Base-by-base conservation (phyloP, 768 basidiomycete species). In the Tylopilus sp. region DNA sequence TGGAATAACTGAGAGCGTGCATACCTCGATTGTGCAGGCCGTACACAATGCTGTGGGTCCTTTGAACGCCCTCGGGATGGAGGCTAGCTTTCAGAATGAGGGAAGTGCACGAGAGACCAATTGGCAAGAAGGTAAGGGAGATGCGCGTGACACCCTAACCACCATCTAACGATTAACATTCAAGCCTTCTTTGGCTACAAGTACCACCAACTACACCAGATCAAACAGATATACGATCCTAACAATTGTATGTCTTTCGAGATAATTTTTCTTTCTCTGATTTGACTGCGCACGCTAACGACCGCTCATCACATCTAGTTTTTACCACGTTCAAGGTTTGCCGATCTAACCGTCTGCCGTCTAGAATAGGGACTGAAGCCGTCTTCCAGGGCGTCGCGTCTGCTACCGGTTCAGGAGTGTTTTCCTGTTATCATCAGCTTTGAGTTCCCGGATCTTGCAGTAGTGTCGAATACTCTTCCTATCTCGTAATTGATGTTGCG, bases 51-150 rank as follows among this genome's bases (percentile, higher is more conserved):
- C 62, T 1, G 52, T 54, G 14, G 37, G 42, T 8, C 62, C 58
- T 0, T 45, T 58, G 38, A 47, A n/a, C 13, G 43, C 45, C 5
- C 47, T 60, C 2, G 62, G 62, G 6, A 24, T 63, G 31, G 52
- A 34, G 3, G 40, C 51, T 22, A 61, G 61, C 45, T 64, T 54
- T 45, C 62, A 61, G 38, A 63, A 63, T 22, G 62, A 63, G 28
- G 59, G 51, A 16, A 56, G 54, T n/a, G 45, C 46, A 3, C 57
- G 43, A 33, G 62, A 63, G 25, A 43, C 10, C 2, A 28, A 53
- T 22, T 63, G 55, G 62, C 53, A 63, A 21, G n/a, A 53, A 40
- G 43, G 62, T 55, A 13, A 22, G n/a, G 19, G 16, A 45, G 6
- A 22, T n/a, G n/a, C n/a, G n/a, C n/a, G n/a, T n/a, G n/a, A n/a